Evolutionary conservation across 352 stramenopile species (phyloP).

Genomic region (Pythium angustatum): DNA sequence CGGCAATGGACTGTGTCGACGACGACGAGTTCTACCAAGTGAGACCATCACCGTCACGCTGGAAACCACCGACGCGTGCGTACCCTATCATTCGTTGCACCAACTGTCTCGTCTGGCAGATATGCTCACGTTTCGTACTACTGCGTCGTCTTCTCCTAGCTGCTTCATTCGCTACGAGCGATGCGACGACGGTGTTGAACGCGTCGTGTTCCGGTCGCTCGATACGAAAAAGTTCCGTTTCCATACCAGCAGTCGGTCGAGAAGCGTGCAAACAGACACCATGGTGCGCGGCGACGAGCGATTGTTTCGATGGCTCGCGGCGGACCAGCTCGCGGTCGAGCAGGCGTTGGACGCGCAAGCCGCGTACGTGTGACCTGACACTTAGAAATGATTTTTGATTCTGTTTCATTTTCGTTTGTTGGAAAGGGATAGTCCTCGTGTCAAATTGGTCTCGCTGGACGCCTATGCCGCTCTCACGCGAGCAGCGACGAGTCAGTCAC

Average conservation of each 20-base stretch:
- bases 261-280: background rate
- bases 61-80: slow-evolving; percentile 11
- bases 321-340: slow-evolving; percentile 5
- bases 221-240: slow-evolving; percentile 33
- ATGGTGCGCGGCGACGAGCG: slow-evolving; percentile 8
- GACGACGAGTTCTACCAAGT: slow-evolving; percentile 31
- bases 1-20: slow-evolving; percentile 37
- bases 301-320: slow-evolving; percentile 8
- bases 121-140: background rate
- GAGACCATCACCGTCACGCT: slow-evolving; percentile 24
- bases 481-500: too few relatives aligned
- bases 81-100: background rate
- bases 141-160: slow-evolving; percentile 8
- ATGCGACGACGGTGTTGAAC: slow-evolving; percentile 37
- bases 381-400: too few relatives aligned
- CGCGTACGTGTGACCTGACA: background rate
- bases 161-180: slow-evolving; percentile 37
- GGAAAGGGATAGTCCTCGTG: too few relatives aligned
- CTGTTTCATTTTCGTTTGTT: too few relatives aligned
- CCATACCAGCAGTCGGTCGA: background rate
- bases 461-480: too few relatives aligned
- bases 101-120: too few relatives aligned
- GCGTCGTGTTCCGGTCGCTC: slow-evolving; percentile 36
- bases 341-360: background rate
- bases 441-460: too few relatives aligned